These are phyloP conservation scores for Arctium minus DNA, from an alignment of 129 eudicot genomes.

Conservation along the genomic window DNA sequence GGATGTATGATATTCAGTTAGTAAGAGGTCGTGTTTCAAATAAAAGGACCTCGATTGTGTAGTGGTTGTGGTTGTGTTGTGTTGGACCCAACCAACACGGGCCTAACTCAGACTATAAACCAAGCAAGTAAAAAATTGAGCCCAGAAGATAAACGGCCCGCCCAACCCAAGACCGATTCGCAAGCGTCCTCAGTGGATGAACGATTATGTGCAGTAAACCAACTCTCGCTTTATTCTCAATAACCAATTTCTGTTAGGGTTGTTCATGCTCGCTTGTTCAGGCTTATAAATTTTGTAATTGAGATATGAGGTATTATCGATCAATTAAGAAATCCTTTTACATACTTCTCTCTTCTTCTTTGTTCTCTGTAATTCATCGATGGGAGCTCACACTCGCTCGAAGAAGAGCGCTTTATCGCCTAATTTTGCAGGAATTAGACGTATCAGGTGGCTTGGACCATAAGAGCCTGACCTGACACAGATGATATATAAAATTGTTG, in stretches of 20 bases:
- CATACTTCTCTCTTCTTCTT: no score
- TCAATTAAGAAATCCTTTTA: neutral
- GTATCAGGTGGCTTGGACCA: neutral
- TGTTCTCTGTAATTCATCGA: no score
- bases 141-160: no score
- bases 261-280: neutral
- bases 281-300: neutral
- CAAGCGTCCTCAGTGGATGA: neutral
- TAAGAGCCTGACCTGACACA: no score
- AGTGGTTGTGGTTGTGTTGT: neutral
- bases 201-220: neutral
- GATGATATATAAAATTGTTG: no score
- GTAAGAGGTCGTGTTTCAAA: no score
- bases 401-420: neutral
- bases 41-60: no score
- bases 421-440: neutral
- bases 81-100: neutral
- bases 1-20: no score
- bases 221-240: neutral
- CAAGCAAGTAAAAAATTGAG: neutral
- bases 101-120: no score
- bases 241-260: neutral
- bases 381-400: neutral
- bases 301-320: neutral
- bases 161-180: no score